Evolutionary conservation across 345 rosid genomes (phyloP).

Genomic region (Hibiscus trionum): DNA sequence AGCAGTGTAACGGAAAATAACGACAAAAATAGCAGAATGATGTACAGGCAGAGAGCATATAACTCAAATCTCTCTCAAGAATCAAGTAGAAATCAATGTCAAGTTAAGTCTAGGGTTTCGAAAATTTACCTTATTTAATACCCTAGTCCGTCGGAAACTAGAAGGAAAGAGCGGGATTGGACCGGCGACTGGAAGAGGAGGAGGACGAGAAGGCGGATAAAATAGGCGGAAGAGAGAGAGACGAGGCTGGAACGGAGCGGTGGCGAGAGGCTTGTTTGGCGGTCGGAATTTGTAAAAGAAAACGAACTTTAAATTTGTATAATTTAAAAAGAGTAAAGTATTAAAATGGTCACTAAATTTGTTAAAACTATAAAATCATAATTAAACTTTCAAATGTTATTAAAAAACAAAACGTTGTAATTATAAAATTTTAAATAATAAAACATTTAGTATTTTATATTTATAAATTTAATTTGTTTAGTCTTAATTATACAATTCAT

Average conservation of each 20-base stretch:
- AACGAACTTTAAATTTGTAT: too few species aligned
- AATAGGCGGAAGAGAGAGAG: neutral
- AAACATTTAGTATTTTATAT: too few species aligned
- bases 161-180: neutral
- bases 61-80: neutral
- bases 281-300: neutral
- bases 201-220: neutral
- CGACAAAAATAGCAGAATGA: neutral
- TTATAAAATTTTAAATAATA: too few species aligned
- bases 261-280: neutral
- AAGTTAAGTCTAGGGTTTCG: neutral
- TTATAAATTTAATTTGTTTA: too few species aligned
- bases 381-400: too few species aligned
- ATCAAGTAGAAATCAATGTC: neutral
- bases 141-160: neutral
- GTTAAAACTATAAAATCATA: too few species aligned
- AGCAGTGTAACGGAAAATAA: neutral
- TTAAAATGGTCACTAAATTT: too few species aligned
- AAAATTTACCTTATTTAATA: neutral
- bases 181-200: neutral
- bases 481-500: too few species aligned
- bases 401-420: too few species aligned
- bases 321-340: too few species aligned
- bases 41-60: neutral
- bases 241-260: neutral